Conservation (phyloP, 1,284 basidiomycete species). For the Ganoderma lingzhi region DNA sequence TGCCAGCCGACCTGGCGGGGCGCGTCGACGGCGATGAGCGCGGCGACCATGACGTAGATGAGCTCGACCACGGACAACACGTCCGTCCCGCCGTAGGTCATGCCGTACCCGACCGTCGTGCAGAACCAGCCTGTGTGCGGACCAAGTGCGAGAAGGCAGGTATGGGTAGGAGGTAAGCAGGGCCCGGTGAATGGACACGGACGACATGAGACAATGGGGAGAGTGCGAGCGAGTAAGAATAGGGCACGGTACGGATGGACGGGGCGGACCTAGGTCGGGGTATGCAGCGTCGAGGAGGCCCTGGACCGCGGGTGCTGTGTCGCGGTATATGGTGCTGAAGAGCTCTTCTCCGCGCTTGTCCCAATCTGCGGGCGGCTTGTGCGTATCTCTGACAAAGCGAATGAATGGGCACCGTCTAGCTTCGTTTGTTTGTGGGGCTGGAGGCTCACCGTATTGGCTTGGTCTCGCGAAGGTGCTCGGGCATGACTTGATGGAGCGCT, state of each 20-base stretch:
- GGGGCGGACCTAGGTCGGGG: conserved; percentile 60
- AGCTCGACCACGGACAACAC: conserved; percentile 53
- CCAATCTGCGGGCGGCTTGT: conserved; percentile 49
- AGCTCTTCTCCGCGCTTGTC: conserved; percentile 50
- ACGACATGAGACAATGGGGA: too few species aligned
- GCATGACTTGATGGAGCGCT: conserved; percentile 37
- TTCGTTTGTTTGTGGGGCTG: background rate
- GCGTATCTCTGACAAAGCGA: conserved; percentile 46
- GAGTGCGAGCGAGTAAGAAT: background rate
- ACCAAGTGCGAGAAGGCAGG: background rate
- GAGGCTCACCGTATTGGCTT: conserved; percentile 39
- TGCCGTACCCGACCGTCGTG: conserved; percentile 59
- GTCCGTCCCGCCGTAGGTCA: conserved; percentile 53
- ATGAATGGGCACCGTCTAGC: background rate
- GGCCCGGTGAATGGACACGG: background rate
- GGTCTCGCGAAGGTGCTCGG: conserved; percentile 44
- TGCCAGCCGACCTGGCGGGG: conserved; percentile 65
- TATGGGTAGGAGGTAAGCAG: background rate
- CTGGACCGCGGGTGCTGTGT: conserved; percentile 53
- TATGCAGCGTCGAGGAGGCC: conserved; percentile 54
- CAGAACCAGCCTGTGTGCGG: conserved; percentile 55
- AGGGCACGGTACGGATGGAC: background rate
- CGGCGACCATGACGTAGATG: conserved; percentile 57
- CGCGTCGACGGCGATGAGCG: conserved; percentile 59
- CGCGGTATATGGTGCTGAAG: conserved; percentile 59